Conservation (phyloP, 495 filamentous ascomycete genomes). For the Penicillium cinerascens region DNA sequence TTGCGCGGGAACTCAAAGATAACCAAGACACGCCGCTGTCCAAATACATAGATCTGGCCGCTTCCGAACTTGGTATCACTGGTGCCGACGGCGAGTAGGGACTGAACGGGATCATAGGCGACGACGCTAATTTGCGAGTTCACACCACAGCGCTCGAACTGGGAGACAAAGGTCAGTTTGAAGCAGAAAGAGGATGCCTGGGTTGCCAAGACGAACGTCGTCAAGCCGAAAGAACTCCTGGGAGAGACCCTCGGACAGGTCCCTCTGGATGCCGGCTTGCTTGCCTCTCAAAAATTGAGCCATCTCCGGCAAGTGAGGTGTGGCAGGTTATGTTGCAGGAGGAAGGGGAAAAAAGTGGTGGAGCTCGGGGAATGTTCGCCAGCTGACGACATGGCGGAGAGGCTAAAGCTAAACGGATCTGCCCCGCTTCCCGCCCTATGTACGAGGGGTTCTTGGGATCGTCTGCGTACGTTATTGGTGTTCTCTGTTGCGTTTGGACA, state of each 20-base stretch:
- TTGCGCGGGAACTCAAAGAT: conserved; percentile 60
- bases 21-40: conserved; percentile 73
- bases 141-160: conserved; percentile 80
- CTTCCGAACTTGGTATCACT: conserved; percentile 72
- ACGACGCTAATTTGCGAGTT: conserved; percentile 80
- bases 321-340: conserved; percentile 9
- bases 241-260: conserved; percentile 76
- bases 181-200: conserved; percentile 25
- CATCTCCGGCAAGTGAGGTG: conserved; percentile 46
- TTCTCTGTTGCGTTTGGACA: background rate
- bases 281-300: conserved; percentile 84
- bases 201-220: conserved; percentile 54
- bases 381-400: conserved; percentile 30
- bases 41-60: conserved; percentile 87
- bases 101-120: conserved; percentile 90
- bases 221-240: conserved; percentile 76
- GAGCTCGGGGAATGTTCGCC: conserved; percentile 17
- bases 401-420: conserved; percentile 28
- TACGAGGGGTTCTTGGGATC: background rate
- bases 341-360: conserved; percentile 14
- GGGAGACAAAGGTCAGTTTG: conserved; percentile 13
- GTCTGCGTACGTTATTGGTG: background rate
- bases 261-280: conserved; percentile 87
- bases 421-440: conserved; percentile 26
- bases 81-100: conserved; percentile 89